Percentiles rank a stretch among this genome's conserved stretches.
Conservation (phyloP, 352 stramenopile species). For the Phytophthora constricta region DNA sequence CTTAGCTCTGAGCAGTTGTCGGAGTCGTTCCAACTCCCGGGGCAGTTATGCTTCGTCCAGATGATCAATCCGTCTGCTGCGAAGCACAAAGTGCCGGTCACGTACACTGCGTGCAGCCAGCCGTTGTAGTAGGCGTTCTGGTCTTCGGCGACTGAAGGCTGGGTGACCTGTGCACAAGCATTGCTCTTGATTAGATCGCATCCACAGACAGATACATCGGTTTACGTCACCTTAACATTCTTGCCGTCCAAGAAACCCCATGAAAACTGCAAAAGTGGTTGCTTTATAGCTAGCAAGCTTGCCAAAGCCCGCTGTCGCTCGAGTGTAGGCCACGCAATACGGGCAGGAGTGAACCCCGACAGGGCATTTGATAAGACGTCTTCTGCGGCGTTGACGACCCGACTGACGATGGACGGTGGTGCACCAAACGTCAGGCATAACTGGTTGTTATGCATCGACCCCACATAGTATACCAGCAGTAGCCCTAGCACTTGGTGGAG, state of each 20-base stretch:
- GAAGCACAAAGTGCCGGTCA: constrained; percentile 19
- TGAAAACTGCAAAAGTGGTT: not conserved
- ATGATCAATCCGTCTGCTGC: constrained; percentile 20
- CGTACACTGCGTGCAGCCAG: constrained; percentile 20
- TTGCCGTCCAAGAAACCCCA: not conserved
- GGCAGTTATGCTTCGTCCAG: constrained; percentile 16
- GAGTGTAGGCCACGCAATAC: no score
- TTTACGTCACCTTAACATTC: not conserved
- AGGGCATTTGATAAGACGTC: not conserved
- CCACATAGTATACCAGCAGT: not conserved
- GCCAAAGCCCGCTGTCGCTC: not conserved
- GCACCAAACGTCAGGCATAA: not conserved
- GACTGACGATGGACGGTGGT: not conserved
- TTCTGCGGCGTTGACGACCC: not conserved
- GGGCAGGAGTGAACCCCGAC: not conserved
- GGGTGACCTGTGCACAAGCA: not conserved
- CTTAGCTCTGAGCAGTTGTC: constrained; percentile 9
- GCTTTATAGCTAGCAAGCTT: not conserved
- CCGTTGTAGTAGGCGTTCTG: constrained; percentile 30
- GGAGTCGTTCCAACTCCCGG: constrained; percentile 26
- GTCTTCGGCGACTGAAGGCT: not conserved
- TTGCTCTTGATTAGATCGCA: not conserved
- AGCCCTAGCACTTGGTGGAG: not conserved
- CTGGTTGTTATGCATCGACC: not conserved
- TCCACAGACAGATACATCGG: not conserved